A percentile compares a stretch with the other conserved stretches of the same genome.
These are phyloP conservation scores for Monosporascus cannonballus DNA, from an alignment of 2,329 filamentous ascomycete species.

Conservation along the genomic window DNA sequence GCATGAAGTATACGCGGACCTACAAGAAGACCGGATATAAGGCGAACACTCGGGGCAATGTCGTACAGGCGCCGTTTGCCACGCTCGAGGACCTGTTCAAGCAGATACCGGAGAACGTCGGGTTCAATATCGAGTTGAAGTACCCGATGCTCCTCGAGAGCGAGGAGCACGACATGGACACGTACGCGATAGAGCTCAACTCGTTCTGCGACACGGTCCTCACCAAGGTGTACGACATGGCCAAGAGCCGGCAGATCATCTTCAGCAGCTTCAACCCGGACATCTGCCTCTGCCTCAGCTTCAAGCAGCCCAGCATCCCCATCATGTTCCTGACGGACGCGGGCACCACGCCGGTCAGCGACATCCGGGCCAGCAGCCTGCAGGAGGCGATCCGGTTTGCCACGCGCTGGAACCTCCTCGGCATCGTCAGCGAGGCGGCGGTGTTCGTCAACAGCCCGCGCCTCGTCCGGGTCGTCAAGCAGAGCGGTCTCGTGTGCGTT, in stretches of 20 bases:
- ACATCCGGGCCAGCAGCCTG: constrained; percentile 82
- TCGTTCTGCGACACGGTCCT: constrained; percentile 94
- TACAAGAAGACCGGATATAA: constrained; percentile 96
- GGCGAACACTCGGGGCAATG: constrained; percentile 86
- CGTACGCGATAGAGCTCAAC: constrained; percentile 91
- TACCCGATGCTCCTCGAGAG: constrained; percentile 97
- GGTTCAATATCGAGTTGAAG: constrained; percentile 99
- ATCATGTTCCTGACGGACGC: constrained; percentile 92
- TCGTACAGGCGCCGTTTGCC: constrained; percentile 93
- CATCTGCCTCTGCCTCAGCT: constrained; percentile 86
- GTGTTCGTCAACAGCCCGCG: constrained; percentile 85
- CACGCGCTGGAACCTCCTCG: constrained; percentile 87
- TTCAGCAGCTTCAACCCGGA: constrained; percentile 98
- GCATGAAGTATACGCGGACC: constrained; percentile 95
- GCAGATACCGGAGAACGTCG: constrained; percentile 72
- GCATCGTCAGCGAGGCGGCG: constrained; percentile 83
- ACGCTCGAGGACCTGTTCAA: constrained; percentile 91
- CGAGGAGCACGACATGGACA: constrained; percentile 94
- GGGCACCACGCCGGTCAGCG: constrained; percentile 72
- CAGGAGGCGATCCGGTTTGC: constrained; percentile 96
- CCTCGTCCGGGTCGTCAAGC: constrained; percentile 87
- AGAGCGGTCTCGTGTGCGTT: constrained; percentile 87
- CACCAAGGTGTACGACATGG: constrained; percentile 80
- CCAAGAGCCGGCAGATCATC: constrained; percentile 80
- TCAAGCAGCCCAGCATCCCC: constrained; percentile 96